Base-by-base conservation (phyloP, 352 stramenopile genomes). In the Blastocystis sp. region DNA sequence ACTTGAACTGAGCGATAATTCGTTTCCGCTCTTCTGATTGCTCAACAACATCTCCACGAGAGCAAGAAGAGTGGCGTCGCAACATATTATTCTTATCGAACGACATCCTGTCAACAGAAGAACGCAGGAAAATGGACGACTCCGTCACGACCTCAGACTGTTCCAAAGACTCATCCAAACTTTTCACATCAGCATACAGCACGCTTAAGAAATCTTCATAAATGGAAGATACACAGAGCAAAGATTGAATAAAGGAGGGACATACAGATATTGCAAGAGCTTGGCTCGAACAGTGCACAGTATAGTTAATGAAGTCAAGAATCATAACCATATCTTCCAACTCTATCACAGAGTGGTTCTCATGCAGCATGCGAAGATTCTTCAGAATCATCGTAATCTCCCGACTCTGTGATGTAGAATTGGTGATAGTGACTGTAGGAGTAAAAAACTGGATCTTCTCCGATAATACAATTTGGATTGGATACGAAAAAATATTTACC, bases 121-220 rank as follows among this genome's bases (percentile, higher is more conserved):
- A 66, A 7, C 73, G 54, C 3, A 85, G 39, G 34, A 68, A 66
- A 26, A 85, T 39, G 6, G 73, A 66, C 0, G 8, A 18, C 0
- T 85, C 73, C 26, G 73, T 85, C 13, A 85, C 50, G 5, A 85
- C 73, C 39, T 85, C 73, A 9, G 55, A 30, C n/a, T 85, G 24
- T 43, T 85, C 73, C 6, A 85, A 24, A 0, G 73, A 85, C 20
- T 85, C 43, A 30, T 59, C 20, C 26, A 85, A 20, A 9, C 13
- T 66, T 11, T 20, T 11, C 2, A 85, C 9, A 45, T 85, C 73
- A 2, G 20, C 34, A 3, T 13, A 7, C n/a, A 85, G 20, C 37
- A 47, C 20, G 0, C 8, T 24, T 20, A 53, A 34, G 11, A 56
- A 45, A n/a, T 37, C 43, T 26, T 53, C 43, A 55, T 78, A 78